Evolutionary conservation across 2,329 filamentous ascomycete species (phyloP).

Genomic region (Aspergillus melleus): DNA sequence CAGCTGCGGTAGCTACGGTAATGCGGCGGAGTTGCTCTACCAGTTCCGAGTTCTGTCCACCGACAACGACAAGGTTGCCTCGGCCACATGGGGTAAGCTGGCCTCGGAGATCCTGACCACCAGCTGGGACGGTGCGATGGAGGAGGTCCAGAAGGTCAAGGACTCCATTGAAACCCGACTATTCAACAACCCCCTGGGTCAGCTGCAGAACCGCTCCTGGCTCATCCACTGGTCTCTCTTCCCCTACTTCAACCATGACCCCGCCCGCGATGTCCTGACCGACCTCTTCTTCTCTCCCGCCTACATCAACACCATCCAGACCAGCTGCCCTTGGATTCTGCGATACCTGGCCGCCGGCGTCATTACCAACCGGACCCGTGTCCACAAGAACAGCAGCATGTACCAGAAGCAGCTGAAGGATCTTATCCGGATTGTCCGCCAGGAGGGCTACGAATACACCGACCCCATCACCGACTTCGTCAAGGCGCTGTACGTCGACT

Average conservation of each 20-base stretch:
- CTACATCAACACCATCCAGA: constrained; percentile 99
- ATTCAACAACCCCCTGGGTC: constrained; percentile 92
- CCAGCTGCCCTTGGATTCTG: constrained; percentile 92
- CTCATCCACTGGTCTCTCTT: constrained; percentile 98
- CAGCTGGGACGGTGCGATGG: constrained; percentile 92
- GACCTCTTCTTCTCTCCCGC: constrained; percentile 96
- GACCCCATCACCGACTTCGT: constrained; percentile 97
- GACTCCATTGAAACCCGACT: constrained; percentile 91
- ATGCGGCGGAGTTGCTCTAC: constrained; percentile 89
- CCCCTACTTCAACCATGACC: constrained; percentile 97
- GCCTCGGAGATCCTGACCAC: constrained; percentile 92
- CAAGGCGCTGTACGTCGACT: constrained; percentile 92
- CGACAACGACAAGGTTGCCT: constrained; percentile 95
- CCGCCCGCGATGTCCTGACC: constrained; percentile 83
- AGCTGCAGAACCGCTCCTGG: constrained; percentile 96
- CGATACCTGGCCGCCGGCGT: constrained; percentile 92
- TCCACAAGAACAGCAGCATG: constrained; percentile 72
- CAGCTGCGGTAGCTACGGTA: constrained; percentile 90
- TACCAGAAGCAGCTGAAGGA: constrained; percentile 99
- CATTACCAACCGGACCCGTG: constrained; percentile 84
- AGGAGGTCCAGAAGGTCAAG: constrained; percentile 86
- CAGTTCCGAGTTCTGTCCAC: constrained; percentile 97
- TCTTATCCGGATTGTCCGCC: constrained; percentile 88
- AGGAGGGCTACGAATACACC: constrained; percentile 96
- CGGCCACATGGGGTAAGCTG: constrained; percentile 96